A percentile compares a stretch with the other conserved stretches of the same genome.
These are phyloP conservation scores for Tanacetum coccineum DNA, from an alignment of 129 eudicot genomes.

Conservation along the genomic window DNA sequence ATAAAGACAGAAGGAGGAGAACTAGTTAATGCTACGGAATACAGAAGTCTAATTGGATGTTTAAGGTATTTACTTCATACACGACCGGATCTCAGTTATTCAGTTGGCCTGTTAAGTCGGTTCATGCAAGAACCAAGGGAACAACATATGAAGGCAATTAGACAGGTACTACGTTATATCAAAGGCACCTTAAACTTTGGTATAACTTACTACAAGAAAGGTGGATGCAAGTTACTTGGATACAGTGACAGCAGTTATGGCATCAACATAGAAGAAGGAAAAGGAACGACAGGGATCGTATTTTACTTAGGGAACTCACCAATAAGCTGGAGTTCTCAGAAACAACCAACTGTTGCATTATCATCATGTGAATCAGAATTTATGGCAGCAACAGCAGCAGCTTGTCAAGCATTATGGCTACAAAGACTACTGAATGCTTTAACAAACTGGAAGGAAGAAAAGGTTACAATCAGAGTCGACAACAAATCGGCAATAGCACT, in stretches of 20 bases:
- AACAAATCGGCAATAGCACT: too few species aligned
- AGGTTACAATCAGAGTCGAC: too few species aligned
- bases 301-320: not conserved
- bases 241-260: not conserved
- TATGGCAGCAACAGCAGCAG: not conserved
- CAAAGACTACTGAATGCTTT: not conserved
- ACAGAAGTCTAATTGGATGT: not conserved
- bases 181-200: not conserved
- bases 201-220: not conserved
- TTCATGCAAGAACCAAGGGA: not conserved
- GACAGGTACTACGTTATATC: not conserved
- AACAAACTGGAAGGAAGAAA: not conserved
- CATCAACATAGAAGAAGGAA: constrained; percentile 4
- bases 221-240: not conserved
- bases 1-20: not conserved
- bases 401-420: not conserved
- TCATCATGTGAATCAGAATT: not conserved
- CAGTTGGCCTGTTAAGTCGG: not conserved
- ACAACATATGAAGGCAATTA: constrained; percentile 2
- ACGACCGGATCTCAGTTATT: not conserved
- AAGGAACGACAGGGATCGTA: not conserved
- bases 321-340: constrained; percentile 7
- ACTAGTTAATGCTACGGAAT: not conserved
- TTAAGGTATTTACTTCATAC: not conserved
- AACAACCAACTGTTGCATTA: not conserved